Conservation (phyloP, 2,329 filamentous ascomycete species). For the Aspergillus pseudoviridinutans region DNA sequence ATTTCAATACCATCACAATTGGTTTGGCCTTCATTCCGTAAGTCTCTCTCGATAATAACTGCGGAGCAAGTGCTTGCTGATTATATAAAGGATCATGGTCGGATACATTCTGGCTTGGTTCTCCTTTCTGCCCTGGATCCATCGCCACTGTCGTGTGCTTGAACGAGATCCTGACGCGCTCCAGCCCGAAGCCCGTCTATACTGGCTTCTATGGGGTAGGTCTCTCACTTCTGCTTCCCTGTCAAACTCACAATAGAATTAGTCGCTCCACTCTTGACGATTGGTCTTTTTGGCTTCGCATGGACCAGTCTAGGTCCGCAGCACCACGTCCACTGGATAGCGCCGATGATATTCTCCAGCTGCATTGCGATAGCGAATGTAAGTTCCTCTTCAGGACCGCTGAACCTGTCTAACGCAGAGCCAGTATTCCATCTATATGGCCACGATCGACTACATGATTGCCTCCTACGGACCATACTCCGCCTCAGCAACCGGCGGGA, state of each 20-base stretch:
- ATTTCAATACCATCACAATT: constrained; percentile 15
- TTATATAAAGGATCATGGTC: constrained; percentile 34
- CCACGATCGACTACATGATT: constrained; percentile 74
- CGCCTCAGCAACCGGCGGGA: constrained; percentile 71
- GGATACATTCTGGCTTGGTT: constrained; percentile 55
- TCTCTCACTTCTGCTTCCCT: not conserved
- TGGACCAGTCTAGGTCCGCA: constrained; percentile 62
- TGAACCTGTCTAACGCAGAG: not conserved
- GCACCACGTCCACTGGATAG: constrained; percentile 63
- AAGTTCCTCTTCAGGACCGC: not conserved
- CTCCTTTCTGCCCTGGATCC: constrained; percentile 51
- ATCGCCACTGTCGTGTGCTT: constrained; percentile 35
- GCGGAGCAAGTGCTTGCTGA: not conserved
- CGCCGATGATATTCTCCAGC: constrained; percentile 60
- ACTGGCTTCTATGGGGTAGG: not conserved
- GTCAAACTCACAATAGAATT: constrained; percentile 35
- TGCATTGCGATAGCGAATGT: constrained; percentile 67
- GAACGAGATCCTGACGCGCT: constrained; percentile 10
- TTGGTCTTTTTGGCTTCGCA: constrained; percentile 68
- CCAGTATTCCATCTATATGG: constrained; percentile 66
- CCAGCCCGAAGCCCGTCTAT: not conserved
- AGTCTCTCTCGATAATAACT: not conserved
- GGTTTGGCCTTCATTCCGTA: constrained; percentile 21
- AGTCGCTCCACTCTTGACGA: constrained; percentile 56
- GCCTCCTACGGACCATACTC: constrained; percentile 70